A percentile compares a stretch with the other conserved stretches of the same genome.
phyloP scores from a whole-genome alignment of 2,329 filamentous ascomycete species.

The Raffaelea deltoideospora region DNA sequence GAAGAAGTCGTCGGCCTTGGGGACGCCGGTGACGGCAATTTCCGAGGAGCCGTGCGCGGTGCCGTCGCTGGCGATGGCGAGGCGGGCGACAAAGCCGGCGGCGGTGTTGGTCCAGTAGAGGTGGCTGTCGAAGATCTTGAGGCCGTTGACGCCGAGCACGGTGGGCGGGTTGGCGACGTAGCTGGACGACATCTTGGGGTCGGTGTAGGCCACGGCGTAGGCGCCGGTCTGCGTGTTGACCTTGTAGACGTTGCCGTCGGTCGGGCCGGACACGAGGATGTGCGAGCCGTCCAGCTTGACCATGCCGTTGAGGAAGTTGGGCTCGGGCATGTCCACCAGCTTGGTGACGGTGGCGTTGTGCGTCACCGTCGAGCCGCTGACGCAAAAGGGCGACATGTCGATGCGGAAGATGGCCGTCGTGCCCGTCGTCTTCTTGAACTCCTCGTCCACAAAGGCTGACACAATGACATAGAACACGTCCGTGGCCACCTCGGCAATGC shows the following conservation, averaged over 20 bases:
- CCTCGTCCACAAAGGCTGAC: slow-evolving; percentile 11
- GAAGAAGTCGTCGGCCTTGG: slow-evolving; percentile 11
- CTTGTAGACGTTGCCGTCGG: slow-evolving; percentile 11
- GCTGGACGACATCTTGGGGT: slow-evolving; percentile 9
- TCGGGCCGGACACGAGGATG: slow-evolving; percentile 12
- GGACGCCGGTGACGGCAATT: slow-evolving; percentile 5
- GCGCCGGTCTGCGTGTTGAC: slow-evolving; percentile 11
- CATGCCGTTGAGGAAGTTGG: slow-evolving; percentile 15
- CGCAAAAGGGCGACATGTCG: slow-evolving; percentile 10
- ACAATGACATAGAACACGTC: slow-evolving; percentile 19
- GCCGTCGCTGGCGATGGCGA: slow-evolving; percentile 8
- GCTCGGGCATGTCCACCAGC: slow-evolving; percentile 9
- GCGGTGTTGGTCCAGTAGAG: slow-evolving; percentile 15
- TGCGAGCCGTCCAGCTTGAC: slow-evolving; percentile 5
- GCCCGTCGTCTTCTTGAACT: slow-evolving; percentile 6
- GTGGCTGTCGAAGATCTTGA: slow-evolving; percentile 11
- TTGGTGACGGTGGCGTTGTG: slow-evolving; percentile 9
- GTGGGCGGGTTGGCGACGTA: background rate
- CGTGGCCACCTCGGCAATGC: slow-evolving; percentile 19
- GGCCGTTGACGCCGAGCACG: slow-evolving; percentile 11
- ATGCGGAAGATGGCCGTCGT: slow-evolving; percentile 12
- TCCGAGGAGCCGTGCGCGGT: slow-evolving; percentile 5
- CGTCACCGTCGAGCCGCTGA: background rate
- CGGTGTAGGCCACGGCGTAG: slow-evolving; percentile 12
- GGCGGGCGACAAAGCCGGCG: slow-evolving; percentile 9